A percentile compares a stretch with the other conserved stretches of the same genome.
phyloP scores from a whole-genome alignment of 176 grass and related monocot genomes.

The maize (Zea mays) region Zm-B73-REFERENCE-NAM-5.0 NC_050103.1:168821501-168822000 shows the following conservation, averaged over 20 bases:
- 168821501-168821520: constrained; percentile 14
- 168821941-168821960: neutral
- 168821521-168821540: constrained; percentile 13
- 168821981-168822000: constrained; percentile 32
- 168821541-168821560: neutral
- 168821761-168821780: constrained; percentile 79
- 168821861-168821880: constrained; percentile 76
- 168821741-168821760: constrained; percentile 28
- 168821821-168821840: constrained; percentile 87
- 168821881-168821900: constrained; percentile 92
- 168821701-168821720: constrained; percentile 30
- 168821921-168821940: neutral
- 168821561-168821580: neutral
- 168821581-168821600: constrained; percentile 11
- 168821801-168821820: constrained; percentile 99
- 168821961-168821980: constrained; percentile 27
- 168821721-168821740: constrained; percentile 16
- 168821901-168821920: constrained; percentile 90
- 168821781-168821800: constrained; percentile 93
- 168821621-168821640: neutral
- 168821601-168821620: neutral
- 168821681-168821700: neutral
- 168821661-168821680: neutral
- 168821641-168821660: neutral
- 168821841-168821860: constrained; percentile 80